Evolutionary conservation across 495 filamentous ascomycete genomes (phyloP), one percentile per base, ranked within the genome.

Genomic region (Cairneyella variabilis): DNA sequence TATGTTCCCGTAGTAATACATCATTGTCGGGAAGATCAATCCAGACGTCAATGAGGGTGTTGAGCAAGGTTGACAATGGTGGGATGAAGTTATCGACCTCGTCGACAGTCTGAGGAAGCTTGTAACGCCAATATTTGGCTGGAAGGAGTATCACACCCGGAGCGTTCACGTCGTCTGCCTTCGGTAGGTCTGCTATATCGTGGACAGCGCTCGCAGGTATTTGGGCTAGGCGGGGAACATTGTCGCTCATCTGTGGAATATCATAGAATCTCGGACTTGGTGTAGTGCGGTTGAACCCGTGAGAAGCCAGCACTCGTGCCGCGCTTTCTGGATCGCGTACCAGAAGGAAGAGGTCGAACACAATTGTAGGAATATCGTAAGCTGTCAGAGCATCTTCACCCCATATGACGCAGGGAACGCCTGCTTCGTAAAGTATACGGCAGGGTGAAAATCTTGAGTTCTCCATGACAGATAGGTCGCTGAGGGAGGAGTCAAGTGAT

Each of bases 71-170:
- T 41, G 38, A 9, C 38, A 41, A 41, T 41, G 38, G 17, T 41
- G 38, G 38, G 38, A 41, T 41, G 17, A 41, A 41, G 38, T 41
- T 41, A 16, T 41, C 38, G 38, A 41, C 38, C 38, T 41, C 38
- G 17, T 41, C 17, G 38, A 41, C 38, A 18, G 38, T 41, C 38
- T 12, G 38, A 41, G 38, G 38, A 41, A 41, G 38, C 38, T 41
- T 41, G 38, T 41, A 41, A 41, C 38, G 38, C 38, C 38, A 41
- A 41, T 41, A 41, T 41, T 41, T 41, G 38, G 38, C 38, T 16
- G 38, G 38, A 41, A 41, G 38, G 38, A 41, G 38, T 41, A 41
- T 41, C 38, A 41, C 38, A 41, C 38, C 38, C 38, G 38, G 38
- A 20, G 38, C 38, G 38, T 41, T 41, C 38, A 18, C 17, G 38